Percentiles rank a stretch among this genome's conserved stretches.
phyloP scores from a whole-genome alignment of 2,329 filamentous ascomycete genomes.

The Fusarium xyrophilum region DNA sequence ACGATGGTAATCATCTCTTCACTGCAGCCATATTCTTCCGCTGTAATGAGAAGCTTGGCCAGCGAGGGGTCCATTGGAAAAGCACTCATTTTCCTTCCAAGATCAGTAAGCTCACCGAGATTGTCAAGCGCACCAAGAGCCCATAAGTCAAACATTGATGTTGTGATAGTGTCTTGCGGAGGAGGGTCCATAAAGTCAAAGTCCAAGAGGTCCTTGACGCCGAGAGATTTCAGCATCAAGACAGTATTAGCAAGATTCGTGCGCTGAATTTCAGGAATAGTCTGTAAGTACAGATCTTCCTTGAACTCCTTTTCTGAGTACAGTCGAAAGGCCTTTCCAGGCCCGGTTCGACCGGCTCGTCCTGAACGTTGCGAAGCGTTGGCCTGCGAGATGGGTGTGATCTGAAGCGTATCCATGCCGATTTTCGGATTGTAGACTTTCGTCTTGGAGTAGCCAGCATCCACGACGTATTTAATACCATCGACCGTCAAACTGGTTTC shows the following conservation, averaged over 20 bases:
- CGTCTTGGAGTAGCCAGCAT: slow-evolving; percentile 93
- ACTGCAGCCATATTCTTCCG: slow-evolving; percentile 87
- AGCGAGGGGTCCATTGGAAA: slow-evolving; percentile 98
- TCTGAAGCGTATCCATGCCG: slow-evolving; percentile 98
- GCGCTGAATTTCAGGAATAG: slow-evolving; percentile 96
- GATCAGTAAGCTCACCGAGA: slow-evolving; percentile 84
- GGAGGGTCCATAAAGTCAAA: slow-evolving; percentile 99
- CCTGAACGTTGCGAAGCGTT: slow-evolving; percentile 94
- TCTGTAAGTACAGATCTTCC: slow-evolving; percentile 95
- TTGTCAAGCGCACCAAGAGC: slow-evolving; percentile 93
- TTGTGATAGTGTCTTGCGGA: slow-evolving; percentile 96
- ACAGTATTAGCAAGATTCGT: slow-evolving; percentile 97
- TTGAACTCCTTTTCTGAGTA: slow-evolving; percentile 95
- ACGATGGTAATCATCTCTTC: slow-evolving; percentile 99
- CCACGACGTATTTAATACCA: slow-evolving; percentile 99
- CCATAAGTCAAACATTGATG: slow-evolving; percentile 97
- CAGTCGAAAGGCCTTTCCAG: slow-evolving; percentile 91
- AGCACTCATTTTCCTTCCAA: slow-evolving; percentile 92
- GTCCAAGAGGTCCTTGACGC: slow-evolving; percentile 91
- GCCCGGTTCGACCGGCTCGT: slow-evolving; percentile 90
- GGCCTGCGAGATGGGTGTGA: slow-evolving; percentile 96
- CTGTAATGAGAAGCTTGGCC: slow-evolving; percentile 92
- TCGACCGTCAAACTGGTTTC: slow-evolving; percentile 98
- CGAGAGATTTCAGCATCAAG: slow-evolving; percentile 89
- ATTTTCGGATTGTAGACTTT: slow-evolving; percentile 99